These are phyloP conservation scores for Sungouiozyma ichnusensis DNA, from an alignment of 805 yeast species.

Conservation along the genomic window DNA sequence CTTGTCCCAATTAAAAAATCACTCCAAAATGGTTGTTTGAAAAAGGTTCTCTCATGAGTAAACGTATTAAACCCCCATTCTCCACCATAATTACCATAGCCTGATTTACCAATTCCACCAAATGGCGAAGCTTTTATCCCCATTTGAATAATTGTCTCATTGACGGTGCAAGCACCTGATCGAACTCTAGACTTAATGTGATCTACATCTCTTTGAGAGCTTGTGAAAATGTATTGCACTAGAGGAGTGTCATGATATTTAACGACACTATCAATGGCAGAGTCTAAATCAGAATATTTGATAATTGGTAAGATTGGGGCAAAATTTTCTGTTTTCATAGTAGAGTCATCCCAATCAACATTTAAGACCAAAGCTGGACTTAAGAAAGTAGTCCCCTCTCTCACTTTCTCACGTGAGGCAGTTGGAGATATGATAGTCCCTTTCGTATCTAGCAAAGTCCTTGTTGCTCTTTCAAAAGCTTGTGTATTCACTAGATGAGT, in stretches of 20 bases:
- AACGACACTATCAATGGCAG: conserved; percentile 36
- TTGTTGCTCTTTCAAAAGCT: conserved; percentile 39
- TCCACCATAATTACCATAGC: conserved; percentile 79
- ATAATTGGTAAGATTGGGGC: conserved; percentile 80
- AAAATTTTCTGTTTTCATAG: conserved; percentile 71
- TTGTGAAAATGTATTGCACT: conserved; percentile 62
- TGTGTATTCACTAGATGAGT: conserved; percentile 53
- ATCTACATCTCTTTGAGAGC: conserved; percentile 36
- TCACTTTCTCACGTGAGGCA: conserved; percentile 14
- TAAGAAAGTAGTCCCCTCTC: conserved; percentile 36
- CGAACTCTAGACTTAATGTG: conserved; percentile 44
- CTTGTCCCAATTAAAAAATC: conserved; percentile 51
- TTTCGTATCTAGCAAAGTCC: conserved; percentile 36
- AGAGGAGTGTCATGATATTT: conserved; percentile 62
- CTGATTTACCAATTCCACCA: conserved; percentile 86
- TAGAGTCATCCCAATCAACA: conserved; percentile 53
- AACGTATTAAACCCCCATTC: conserved; percentile 57
- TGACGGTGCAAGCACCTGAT: conserved; percentile 62
- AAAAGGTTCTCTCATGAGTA: conserved; percentile 59
- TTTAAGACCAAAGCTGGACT: conserved; percentile 66
- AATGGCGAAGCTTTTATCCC: conserved; percentile 65
- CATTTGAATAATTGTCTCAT: conserved; percentile 65
- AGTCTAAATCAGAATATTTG: conserved; percentile 36
- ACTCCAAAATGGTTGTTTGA: conserved; percentile 54
- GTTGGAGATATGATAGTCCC: conserved; percentile 33